phyloP scores from a whole-genome alignment of 192 early-diverging fungal species.

The Allomyces macrogynus region DNA sequence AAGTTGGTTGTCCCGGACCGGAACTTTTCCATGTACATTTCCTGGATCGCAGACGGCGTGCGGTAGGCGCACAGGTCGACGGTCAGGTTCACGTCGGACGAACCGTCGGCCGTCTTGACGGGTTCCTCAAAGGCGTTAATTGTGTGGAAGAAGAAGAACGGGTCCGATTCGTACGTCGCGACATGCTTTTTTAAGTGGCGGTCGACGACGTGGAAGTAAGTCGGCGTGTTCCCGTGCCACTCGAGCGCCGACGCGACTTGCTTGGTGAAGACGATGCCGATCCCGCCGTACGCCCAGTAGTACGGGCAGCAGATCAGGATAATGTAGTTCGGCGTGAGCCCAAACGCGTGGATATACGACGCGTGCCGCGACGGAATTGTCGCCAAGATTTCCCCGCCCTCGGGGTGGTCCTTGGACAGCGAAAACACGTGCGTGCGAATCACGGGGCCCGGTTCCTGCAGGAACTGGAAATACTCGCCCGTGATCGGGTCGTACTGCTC shows the following conservation, averaged over 20 bases:
- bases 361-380: slow-evolving; percentile 33
- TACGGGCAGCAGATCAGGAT: slow-evolving; percentile 49
- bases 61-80: not conserved
- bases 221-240: slow-evolving; percentile 34
- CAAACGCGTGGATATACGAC: slow-evolving; percentile 56
- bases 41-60: slow-evolving; percentile 4
- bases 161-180: slow-evolving; percentile 41
- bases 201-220: slow-evolving; percentile 51
- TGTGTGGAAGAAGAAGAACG: slow-evolving; percentile 37
- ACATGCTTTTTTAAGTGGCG: slow-evolving; percentile 40
- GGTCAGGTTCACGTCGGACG: slow-evolving; percentile 1
- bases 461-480: slow-evolving; percentile 52
- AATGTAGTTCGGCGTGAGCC: slow-evolving; percentile 48
- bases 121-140: slow-evolving; percentile 22
- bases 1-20: not conserved
- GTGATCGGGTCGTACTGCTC: slow-evolving; percentile 44
- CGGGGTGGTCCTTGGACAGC: slow-evolving; percentile 32
- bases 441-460: slow-evolving; percentile 41
- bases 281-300: slow-evolving; percentile 31
- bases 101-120: not conserved
- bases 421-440: slow-evolving; percentile 45
- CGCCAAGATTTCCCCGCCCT: slow-evolving; percentile 35
- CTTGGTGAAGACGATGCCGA: slow-evolving; percentile 47
- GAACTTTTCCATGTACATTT: not conserved
- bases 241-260: slow-evolving; percentile 47